A percentile compares a stretch with the other conserved stretches of the same genome.
Evolutionary conservation across 2,329 filamentous ascomycete genomes (phyloP).

Genomic region (Ceratocystis destructans): DNA sequence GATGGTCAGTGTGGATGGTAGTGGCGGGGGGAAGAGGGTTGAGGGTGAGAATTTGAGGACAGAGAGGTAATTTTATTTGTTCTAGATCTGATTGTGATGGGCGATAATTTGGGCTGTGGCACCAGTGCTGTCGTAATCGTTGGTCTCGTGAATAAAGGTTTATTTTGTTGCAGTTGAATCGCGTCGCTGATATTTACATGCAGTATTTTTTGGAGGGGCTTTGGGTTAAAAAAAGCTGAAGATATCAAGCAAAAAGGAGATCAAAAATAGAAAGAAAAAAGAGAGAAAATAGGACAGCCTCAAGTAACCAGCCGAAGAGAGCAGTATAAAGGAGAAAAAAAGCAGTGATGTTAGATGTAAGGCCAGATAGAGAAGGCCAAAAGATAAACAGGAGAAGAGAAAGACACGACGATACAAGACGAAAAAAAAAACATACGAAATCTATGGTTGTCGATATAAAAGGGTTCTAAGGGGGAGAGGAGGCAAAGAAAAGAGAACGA

Average conservation of each 20-base stretch:
- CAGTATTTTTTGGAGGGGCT: not conserved
- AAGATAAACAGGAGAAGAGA: not conserved
- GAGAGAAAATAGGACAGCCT: slow-evolving; percentile 6
- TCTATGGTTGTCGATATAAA: not conserved
- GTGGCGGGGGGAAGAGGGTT: too few relatives aligned
- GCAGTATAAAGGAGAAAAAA: not conserved
- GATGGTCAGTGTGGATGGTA: too few relatives aligned
- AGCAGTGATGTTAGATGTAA: slow-evolving; percentile 1
- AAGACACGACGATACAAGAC: not conserved
- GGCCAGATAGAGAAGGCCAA: not conserved
- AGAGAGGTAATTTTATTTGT: too few relatives aligned
- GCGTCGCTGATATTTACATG: slow-evolving; percentile 3
- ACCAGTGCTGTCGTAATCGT: slow-evolving; percentile 1
- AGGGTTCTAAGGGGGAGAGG: not conserved
- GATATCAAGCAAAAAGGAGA: slow-evolving; percentile 4
- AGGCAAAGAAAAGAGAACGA: not conserved
- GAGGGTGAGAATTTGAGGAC: not conserved
- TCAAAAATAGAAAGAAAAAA: slow-evolving; percentile 1
- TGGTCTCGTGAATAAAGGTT: slow-evolving; percentile 8
- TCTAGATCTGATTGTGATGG: too few relatives aligned
- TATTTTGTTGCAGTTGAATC: not conserved
- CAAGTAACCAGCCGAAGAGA: slow-evolving; percentile 3
- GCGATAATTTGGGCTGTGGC: not conserved
- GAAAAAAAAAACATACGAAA: not conserved
- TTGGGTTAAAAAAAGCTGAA: not conserved